phyloP scores from a whole-genome alignment of 306 rosid species.

The Rosa multiflora region DNA sequence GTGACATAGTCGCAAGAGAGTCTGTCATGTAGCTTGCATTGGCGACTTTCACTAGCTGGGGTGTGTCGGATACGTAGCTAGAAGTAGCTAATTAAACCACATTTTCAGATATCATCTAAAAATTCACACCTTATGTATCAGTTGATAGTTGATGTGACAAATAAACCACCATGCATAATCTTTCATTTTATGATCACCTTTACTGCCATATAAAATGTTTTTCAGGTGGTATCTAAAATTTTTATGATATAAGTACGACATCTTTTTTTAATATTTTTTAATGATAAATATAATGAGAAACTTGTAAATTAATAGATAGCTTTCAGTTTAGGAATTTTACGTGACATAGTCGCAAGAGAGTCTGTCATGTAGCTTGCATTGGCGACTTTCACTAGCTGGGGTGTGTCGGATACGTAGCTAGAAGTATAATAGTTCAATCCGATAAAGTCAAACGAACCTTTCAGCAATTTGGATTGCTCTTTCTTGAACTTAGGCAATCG shows the following conservation, averaged over 20 bases:
- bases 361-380: constrained; percentile 30
- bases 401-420: constrained; percentile 15
- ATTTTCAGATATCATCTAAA: too few relatives aligned
- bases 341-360: constrained; percentile 4
- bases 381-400: background rate
- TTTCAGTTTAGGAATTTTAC: constrained; percentile 6
- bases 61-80: constrained; percentile 14
- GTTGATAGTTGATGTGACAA: too few relatives aligned
- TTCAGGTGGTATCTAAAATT: too few relatives aligned
- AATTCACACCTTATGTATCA: too few relatives aligned
- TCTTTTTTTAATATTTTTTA: too few relatives aligned
- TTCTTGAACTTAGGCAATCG: constrained; percentile 34
- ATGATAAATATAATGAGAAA: too few relatives aligned
- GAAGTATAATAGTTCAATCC: constrained; percentile 38
- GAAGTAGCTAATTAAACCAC: background rate
- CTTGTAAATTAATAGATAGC: background rate
- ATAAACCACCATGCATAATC: too few relatives aligned
- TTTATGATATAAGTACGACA: too few relatives aligned
- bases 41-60: background rate
- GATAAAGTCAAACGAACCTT: constrained; percentile 32
- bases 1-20: constrained; percentile 4
- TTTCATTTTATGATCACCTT: too few relatives aligned
- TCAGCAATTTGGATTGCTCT: constrained; percentile 5
- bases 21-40: constrained; percentile 30
- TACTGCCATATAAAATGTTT: too few relatives aligned